Conservation (phyloP, 23 red algal genomes). For the Gracilaria caudata region DNA sequence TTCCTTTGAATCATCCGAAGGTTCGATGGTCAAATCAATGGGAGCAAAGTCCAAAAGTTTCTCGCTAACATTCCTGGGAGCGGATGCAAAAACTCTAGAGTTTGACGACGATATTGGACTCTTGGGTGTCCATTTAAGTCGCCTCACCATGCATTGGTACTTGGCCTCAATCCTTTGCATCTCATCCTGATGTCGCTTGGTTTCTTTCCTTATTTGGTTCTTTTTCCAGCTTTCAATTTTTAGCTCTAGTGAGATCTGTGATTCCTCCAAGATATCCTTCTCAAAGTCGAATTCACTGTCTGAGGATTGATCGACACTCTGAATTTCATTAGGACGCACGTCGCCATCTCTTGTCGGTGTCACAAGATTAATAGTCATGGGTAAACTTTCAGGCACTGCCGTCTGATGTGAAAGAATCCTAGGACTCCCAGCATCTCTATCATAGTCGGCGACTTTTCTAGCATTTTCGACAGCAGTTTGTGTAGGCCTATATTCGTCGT, state of each 20-base stretch:
- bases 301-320: neutral
- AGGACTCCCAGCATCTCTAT: neutral
- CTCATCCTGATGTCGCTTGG: neutral
- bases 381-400: neutral
- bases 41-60: neutral
- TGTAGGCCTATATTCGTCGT: slow-evolving; percentile 34
- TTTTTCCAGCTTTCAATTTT: slow-evolving; percentile 44
- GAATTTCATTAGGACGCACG: neutral
- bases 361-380: neutral
- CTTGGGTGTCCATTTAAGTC: neutral
- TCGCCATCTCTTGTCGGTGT: neutral
- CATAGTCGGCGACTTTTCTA: neutral
- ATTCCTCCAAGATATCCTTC: neutral
- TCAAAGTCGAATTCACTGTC: slow-evolving; percentile 39
- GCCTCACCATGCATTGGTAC: neutral
- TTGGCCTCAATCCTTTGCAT: slow-evolving; percentile 3
- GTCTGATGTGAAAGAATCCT: neutral
- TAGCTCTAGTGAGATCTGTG: slow-evolving; percentile 52
- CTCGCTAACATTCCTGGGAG: neutral
- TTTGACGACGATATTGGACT: neutral
- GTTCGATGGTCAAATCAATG: slow-evolving; percentile 12
- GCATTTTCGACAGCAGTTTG: neutral
- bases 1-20: neutral
- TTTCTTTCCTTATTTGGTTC: slow-evolving; percentile 15
- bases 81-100: neutral